Evolutionary conservation across 1,284 basidiomycete genomes (phyloP), one percentile per base, ranked within the genome.

Genomic region (Sparassis latifolia): DNA sequence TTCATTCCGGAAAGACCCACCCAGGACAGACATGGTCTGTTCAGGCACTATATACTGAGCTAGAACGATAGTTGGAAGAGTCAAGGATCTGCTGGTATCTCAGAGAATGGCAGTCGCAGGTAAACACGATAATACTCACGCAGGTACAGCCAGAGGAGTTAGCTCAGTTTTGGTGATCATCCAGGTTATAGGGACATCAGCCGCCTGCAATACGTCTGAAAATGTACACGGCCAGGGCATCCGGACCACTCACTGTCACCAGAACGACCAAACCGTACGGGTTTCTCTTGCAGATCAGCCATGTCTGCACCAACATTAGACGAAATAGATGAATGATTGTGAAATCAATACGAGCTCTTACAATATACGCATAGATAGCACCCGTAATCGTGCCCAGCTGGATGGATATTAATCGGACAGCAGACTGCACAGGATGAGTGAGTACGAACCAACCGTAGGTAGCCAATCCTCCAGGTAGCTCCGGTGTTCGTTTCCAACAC

Each of bases 401-500:
- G 37, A 27, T 32, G 4, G 46, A 44, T 9, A 1, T 47, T 5
- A 2, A 20, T 28, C 5, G 10, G 37, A 43, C 28, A 10, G 32
- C 6, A 38, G 5, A 29, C 4, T 1, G 40, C 5, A 37, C 5
- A 30, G 28, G 9, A 6, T 2, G 29, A 20, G 30, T 30, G 3
- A 31, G 6, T 9, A 55, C 68, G 55, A 51, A 77, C 76, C 35
- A 77, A 60, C 49, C 77, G 71, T 32, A 78, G 61, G 55, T 75
- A 76, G 2, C 71, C 72, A 9, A 73, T 68, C 42, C 75, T 66
- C 69, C 73, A 76, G 7, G 76, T 78, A 41, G 76, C 75, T 10
- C 76, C 77, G 0, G 73, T 75, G 54, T 75, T 78, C 6, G 74
- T 76, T 54, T 78, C 74, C 33, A 78, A 63, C 1, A 78, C 75